phyloP scores from a whole-genome alignment of 768 basidiomycete genomes.

The Calocybe cyanea region DNA sequence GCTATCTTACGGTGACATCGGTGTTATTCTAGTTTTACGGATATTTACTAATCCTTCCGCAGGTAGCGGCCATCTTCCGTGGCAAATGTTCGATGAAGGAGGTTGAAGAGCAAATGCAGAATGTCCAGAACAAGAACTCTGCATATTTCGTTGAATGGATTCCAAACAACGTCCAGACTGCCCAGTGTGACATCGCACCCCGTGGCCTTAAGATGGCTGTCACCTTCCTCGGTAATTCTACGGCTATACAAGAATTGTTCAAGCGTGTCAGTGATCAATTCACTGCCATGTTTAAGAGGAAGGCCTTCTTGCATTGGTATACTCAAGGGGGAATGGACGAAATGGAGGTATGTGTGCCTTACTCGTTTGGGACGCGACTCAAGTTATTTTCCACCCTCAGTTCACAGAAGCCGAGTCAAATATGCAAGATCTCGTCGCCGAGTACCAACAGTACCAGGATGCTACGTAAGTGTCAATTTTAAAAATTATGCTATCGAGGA shows the following conservation, averaged over 20 bases:
- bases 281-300: slow-evolving; percentile 98
- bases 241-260: slow-evolving; percentile 97
- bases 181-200: slow-evolving; percentile 97
- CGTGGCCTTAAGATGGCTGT: slow-evolving; percentile 95
- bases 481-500: neutral
- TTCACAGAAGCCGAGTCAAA: slow-evolving; percentile 99
- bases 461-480: slow-evolving; percentile 63
- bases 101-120: slow-evolving; percentile 98
- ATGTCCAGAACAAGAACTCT: slow-evolving; percentile 96
- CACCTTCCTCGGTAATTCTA: slow-evolving; percentile 97
- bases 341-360: slow-evolving; percentile 63
- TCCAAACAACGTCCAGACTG: slow-evolving; percentile 96
- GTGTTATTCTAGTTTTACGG: neutral
- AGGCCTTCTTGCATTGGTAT: slow-evolving; percentile 99
- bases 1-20: slow-evolving; percentile 83
- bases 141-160: slow-evolving; percentile 99
- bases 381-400: slow-evolving; percentile 26
- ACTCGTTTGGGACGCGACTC: neutral
- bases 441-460: slow-evolving; percentile 97
- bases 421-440: slow-evolving; percentile 98
- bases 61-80: slow-evolving; percentile 96
- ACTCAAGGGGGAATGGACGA: slow-evolving; percentile 99
- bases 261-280: slow-evolving; percentile 98
- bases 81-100: slow-evolving; percentile 99
- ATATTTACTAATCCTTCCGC: neutral